Evolutionary conservation across 2,329 filamentous ascomycete genomes (phyloP).

Genomic region (Didymella lethalis): DNA sequence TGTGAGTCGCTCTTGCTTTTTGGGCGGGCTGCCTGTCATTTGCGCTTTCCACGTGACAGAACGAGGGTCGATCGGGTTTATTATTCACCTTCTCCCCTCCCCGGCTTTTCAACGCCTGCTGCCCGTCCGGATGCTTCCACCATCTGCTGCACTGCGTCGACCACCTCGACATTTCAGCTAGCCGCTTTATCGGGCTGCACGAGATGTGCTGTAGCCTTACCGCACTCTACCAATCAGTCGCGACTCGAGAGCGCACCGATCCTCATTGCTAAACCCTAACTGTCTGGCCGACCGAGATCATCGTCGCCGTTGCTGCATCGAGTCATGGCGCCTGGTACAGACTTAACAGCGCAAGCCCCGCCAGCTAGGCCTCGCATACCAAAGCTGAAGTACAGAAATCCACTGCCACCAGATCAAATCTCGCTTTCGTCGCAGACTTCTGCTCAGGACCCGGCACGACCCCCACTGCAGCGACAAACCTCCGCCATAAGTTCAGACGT

Average conservation of each 20-base stretch:
- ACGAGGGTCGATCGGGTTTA: neutral
- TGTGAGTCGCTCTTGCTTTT: constrained; percentile 20
- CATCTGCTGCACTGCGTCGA: neutral
- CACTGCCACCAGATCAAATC: constrained; percentile 34
- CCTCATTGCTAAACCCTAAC: constrained; percentile 31
- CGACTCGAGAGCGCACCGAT: constrained; percentile 20
- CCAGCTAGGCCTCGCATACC: constrained; percentile 41
- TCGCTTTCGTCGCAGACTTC: constrained; percentile 23
- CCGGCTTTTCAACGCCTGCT: constrained; percentile 7
- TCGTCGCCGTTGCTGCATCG: constrained; percentile 32
- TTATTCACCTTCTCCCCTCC: constrained; percentile 11
- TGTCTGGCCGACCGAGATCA: constrained; percentile 35
- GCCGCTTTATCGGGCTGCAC: constrained; percentile 24
- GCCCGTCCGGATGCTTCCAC: constrained; percentile 2
- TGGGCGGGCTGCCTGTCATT: constrained; percentile 10
- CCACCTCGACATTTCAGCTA: constrained; percentile 20
- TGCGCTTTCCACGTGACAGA: constrained; percentile 23
- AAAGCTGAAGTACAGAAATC: constrained; percentile 47
- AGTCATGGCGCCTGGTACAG: constrained; percentile 39
- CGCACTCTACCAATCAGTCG: constrained; percentile 34
- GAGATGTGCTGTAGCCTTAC: constrained; percentile 28
- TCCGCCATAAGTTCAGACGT: constrained; percentile 16
- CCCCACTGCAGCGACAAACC: constrained; percentile 10
- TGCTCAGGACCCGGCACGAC: constrained; percentile 18
- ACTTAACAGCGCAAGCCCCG: constrained; percentile 38